Percentiles rank a stretch among this genome's conserved stretches.
These are phyloP conservation scores for Liquidambar formosana DNA, from an alignment of 164 flowering plant species.

Conservation along the genomic window DNA sequence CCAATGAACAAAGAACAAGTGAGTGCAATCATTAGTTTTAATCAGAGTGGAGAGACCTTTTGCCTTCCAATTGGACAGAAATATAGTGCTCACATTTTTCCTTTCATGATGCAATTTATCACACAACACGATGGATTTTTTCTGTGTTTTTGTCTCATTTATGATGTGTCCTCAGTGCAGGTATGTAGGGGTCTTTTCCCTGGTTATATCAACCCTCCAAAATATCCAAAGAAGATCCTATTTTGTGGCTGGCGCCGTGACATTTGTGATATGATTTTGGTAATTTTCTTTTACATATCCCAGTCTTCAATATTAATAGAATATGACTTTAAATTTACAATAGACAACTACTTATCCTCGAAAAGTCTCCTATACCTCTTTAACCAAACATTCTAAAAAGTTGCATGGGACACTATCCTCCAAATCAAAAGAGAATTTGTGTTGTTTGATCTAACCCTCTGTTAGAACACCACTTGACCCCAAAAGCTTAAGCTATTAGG, in stretches of 20 bases:
- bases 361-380: too few relatives aligned
- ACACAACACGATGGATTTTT: not conserved
- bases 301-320: too few relatives aligned
- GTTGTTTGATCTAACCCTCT: too few relatives aligned
- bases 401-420: too few relatives aligned
- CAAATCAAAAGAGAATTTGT: not conserved
- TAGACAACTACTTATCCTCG: too few relatives aligned
- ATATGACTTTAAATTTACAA: too few relatives aligned
- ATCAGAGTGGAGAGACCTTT: too few relatives aligned
- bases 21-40: too few relatives aligned
- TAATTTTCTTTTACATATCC: slow-evolving; percentile 25
- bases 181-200: slow-evolving; percentile 49
- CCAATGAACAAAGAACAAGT: too few relatives aligned
- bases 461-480: too few relatives aligned
- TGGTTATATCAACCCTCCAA: slow-evolving; percentile 49
- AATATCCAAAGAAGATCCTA: slow-evolving; percentile 86
- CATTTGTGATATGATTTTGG: slow-evolving; percentile 95
- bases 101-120: not conserved
- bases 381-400: too few relatives aligned
- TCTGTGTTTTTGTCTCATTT: slow-evolving; percentile 7
- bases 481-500: too few relatives aligned
- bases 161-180: slow-evolving; percentile 37
- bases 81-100: not conserved
- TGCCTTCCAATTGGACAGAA: not conserved
- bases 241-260: slow-evolving; percentile 99